These are phyloP conservation scores for Fusarium coffeatum DNA, from an alignment of 2,329 filamentous ascomycete species.

Conservation along the genomic window DNA sequence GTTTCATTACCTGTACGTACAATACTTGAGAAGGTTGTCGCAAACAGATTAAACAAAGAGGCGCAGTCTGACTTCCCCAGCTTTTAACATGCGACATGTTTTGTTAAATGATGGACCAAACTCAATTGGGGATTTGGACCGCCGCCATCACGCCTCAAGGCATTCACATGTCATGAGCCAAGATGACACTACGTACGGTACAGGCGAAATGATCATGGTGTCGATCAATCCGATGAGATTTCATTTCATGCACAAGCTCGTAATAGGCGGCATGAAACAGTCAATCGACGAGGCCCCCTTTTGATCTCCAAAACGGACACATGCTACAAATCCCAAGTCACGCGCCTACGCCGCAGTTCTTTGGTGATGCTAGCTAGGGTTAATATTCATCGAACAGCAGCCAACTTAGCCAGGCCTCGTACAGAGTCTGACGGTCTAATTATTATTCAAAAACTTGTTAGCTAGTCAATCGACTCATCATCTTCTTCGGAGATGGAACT, in stretches of 20 bases:
- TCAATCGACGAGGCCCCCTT: constrained; percentile 5
- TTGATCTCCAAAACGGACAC: constrained; percentile 26
- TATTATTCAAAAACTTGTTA: constrained; percentile 4
- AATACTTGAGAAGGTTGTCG: neutral
- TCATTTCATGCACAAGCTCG: constrained; percentile 26
- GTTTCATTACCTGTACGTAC: neutral
- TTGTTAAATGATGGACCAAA: constrained; percentile 27
- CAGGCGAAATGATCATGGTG: constrained; percentile 4
- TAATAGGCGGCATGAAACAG: constrained; percentile 6
- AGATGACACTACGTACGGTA: neutral
- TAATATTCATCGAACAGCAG: constrained; percentile 1
- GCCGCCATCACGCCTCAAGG: constrained; percentile 20
- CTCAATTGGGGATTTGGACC: constrained; percentile 39
- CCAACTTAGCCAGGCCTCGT: neutral
- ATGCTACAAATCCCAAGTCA: constrained; percentile 18
- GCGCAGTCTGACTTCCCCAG: constrained; percentile 34
- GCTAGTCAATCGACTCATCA: constrained; percentile 6
- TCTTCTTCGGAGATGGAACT: constrained; percentile 35
- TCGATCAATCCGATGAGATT: constrained; percentile 23
- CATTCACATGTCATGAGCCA: constrained; percentile 38
- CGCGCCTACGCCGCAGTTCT: constrained; percentile 27
- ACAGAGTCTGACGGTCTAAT: neutral
- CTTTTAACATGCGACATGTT: constrained; percentile 30
- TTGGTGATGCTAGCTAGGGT: neutral
- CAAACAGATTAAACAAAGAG: constrained; percentile 3